Percentiles rank a stretch among this genome's conserved stretches.
These are phyloP conservation scores for Rutidosis leptorrhynchoides DNA, from an alignment of 129 eudicot genomes.

Conservation along the genomic window DNA sequence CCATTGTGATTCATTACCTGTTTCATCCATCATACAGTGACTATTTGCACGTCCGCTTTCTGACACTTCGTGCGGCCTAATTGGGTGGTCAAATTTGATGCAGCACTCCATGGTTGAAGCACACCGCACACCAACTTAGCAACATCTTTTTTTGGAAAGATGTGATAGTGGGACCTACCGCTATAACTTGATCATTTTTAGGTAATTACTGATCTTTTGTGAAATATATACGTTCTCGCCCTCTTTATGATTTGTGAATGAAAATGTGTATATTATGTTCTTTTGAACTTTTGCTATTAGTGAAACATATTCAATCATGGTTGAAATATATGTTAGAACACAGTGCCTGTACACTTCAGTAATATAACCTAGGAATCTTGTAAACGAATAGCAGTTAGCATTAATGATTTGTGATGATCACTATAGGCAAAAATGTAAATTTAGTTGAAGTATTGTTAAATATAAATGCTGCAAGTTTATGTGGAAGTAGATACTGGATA, in stretches of 20 bases:
- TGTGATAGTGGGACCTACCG: conserved; percentile 7
- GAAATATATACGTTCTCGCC: background rate
- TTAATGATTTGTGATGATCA: background rate
- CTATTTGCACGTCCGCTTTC: background rate
- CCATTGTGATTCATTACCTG: background rate
- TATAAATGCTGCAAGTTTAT: background rate
- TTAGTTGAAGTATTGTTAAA: background rate
- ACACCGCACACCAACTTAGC: conserved; percentile 13
- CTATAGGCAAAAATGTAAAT: background rate
- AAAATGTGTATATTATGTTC: conserved; percentile 1
- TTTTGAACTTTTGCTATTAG: background rate
- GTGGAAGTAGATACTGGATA: background rate
- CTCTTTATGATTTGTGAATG: background rate
- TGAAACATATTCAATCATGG: background rate
- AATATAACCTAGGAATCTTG: conserved; percentile 1
- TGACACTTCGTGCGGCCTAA: conserved; percentile 9
- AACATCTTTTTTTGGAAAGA: conserved; percentile 23
- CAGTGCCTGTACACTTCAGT: background rate
- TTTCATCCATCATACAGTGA: background rate
- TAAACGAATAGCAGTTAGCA: background rate
- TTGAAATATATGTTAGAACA: background rate
- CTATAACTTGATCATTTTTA: conserved; percentile 13
- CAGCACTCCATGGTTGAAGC: conserved; percentile 25
- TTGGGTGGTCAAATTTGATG: conserved; percentile 22
- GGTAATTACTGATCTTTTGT: conserved; percentile 16